phyloP scores from a whole-genome alignment of 768 basidiomycete genomes.

The Lactifluus hygrophoroides region DNA sequence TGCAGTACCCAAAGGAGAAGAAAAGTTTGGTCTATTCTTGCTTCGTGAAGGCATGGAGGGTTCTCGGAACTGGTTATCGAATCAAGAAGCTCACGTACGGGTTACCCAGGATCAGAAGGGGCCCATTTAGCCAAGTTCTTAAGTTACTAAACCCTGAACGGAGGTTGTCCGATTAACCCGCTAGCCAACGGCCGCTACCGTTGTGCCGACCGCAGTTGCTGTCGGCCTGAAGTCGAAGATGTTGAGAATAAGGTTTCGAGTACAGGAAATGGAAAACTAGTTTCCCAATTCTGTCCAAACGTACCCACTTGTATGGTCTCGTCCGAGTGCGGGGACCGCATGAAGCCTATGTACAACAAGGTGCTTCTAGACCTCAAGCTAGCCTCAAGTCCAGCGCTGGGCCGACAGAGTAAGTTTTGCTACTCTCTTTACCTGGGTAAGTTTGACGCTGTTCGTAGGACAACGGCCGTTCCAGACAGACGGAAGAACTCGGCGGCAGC shows the following conservation, averaged over 20 bases:
- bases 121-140: background rate
- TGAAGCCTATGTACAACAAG: background rate
- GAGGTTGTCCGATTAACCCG: too few relatives aligned
- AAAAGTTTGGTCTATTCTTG: too few relatives aligned
- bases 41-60: too few relatives aligned
- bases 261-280: background rate
- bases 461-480: background rate
- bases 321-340: too few relatives aligned
- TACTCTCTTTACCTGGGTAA: background rate
- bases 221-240: background rate
- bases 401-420: background rate
- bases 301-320: background rate
- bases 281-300: background rate
- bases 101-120: too few relatives aligned
- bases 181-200: too few relatives aligned
- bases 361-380: background rate
- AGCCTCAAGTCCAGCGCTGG: background rate
- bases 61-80: background rate
- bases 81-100: background rate
- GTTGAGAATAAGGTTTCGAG: background rate
- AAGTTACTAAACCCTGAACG: background rate
- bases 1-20: background rate
- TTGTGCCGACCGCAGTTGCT: background rate
- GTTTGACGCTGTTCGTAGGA: background rate
- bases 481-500: background rate